These are phyloP conservation scores for Kazachstania kunashirensis DNA, from an alignment of 805 yeast species.

Conservation along the genomic window DNA sequence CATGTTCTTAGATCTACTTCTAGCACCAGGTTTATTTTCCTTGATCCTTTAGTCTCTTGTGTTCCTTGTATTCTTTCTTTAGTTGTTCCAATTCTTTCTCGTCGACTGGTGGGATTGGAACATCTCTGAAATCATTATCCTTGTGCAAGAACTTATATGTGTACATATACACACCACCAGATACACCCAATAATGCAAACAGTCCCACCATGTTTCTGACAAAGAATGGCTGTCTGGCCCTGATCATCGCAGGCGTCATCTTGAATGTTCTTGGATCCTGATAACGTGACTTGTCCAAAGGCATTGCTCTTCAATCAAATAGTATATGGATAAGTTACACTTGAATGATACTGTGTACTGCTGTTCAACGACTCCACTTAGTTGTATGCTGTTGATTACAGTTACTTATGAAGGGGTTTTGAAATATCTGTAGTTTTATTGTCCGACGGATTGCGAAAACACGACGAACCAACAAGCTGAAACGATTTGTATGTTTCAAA, in stretches of 20 bases:
- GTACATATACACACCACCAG: conserved; percentile 54
- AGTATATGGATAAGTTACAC: too few species aligned
- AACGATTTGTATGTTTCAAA: too few species aligned
- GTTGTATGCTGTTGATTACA: too few species aligned
- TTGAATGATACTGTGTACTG: too few species aligned
- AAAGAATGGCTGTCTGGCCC: conserved; percentile 85
- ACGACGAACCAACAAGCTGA: too few species aligned
- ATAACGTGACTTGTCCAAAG: conserved; percentile 35
- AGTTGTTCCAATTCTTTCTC: conserved; percentile 66
- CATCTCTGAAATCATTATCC: conserved; percentile 75
- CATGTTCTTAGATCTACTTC: neutral
- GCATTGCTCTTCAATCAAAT: too few species aligned
- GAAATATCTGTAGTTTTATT: too few species aligned
- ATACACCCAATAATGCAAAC: conserved; percentile 48
- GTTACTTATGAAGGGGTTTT: too few species aligned
- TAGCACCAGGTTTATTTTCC: too few species aligned
- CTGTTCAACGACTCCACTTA: too few species aligned
- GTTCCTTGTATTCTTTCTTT: conserved; percentile 58
- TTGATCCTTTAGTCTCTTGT: conserved; percentile 5
- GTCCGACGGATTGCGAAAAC: too few species aligned
- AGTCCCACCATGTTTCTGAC: conserved; percentile 63
- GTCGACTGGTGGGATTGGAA: conserved; percentile 87
- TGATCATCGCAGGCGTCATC: conserved; percentile 87
- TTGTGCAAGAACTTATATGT: conserved; percentile 56
- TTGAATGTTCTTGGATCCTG: conserved; percentile 63